These are phyloP conservation scores for Astrothelium subdiscretum DNA, from an alignment of 495 filamentous ascomycete genomes.

Conservation along the genomic window DNA sequence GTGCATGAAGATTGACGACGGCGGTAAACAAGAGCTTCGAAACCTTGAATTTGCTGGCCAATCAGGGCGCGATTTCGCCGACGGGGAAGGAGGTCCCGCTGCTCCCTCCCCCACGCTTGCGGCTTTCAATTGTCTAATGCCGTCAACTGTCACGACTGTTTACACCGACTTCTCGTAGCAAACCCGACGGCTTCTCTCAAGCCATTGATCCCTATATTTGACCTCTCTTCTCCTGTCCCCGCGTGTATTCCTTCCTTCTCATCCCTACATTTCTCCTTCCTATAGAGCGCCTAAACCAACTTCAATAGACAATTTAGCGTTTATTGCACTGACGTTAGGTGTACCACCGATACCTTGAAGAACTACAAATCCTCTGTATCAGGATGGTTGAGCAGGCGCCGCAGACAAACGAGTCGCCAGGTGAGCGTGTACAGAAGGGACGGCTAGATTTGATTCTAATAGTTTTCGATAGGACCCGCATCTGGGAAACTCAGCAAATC, in stretches of 20 bases:
- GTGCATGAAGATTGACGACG: neutral
- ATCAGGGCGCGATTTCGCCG: neutral
- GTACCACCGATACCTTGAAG: too few relatives aligned
- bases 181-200: neutral
- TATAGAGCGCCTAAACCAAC: neutral
- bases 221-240: neutral
- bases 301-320: too few relatives aligned
- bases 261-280: neutral
- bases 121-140: neutral
- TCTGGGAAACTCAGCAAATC: neutral
- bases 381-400: conserved; percentile 14
- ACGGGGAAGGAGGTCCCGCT: neutral
- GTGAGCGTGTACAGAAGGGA: too few relatives aligned
- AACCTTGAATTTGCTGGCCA: neutral
- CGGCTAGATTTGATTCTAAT: too few relatives aligned
- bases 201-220: neutral
- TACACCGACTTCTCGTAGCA: neutral
- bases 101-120: neutral
- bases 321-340: too few relatives aligned
- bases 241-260: neutral
- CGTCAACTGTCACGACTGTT: neutral
- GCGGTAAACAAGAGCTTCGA: neutral
- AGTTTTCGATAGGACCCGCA: neutral
- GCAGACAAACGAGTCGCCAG: conserved; percentile 23
- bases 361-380: too few relatives aligned